phyloP scores from a whole-genome alignment of 306 rosid genomes.

The Crataegus laevigata region DNA sequence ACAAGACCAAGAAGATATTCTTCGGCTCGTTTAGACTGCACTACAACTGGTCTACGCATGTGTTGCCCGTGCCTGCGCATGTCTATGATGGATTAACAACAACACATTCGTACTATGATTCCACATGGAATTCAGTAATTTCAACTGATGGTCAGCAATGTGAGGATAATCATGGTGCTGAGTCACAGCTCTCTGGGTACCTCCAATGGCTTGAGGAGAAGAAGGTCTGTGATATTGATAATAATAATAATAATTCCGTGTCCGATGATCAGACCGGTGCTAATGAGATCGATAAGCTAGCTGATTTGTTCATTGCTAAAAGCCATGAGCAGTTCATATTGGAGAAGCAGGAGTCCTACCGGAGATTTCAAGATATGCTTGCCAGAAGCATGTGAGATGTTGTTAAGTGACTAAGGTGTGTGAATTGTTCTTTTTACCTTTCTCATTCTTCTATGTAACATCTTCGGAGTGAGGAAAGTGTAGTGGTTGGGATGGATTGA shows the following conservation, averaged over 20 bases:
- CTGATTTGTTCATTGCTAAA: slow-evolving; percentile 70
- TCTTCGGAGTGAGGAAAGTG: slow-evolving; percentile 18
- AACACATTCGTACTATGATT: slow-evolving; percentile 28
- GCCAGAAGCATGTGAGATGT: slow-evolving; percentile 45
- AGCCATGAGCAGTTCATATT: slow-evolving; percentile 74
- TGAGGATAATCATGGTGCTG: slow-evolving; percentile 7
- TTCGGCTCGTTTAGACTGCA: slow-evolving; percentile 85
- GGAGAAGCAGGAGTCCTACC: slow-evolving; percentile 85
- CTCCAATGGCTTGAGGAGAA: slow-evolving; percentile 77
- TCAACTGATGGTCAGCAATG: slow-evolving; percentile 6
- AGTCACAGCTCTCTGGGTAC: slow-evolving; percentile 60
- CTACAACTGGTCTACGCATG: slow-evolving; percentile 76
- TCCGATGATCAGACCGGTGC: not conserved
- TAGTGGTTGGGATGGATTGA: slow-evolving; percentile 18
- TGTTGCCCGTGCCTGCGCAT: slow-evolving; percentile 47
- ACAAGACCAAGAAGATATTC: slow-evolving; percentile 33
- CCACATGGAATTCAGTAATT: slow-evolving; percentile 31
- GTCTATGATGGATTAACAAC: slow-evolving; percentile 32
- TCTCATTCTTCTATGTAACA: slow-evolving; percentile 6
- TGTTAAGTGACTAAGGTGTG: not conserved
- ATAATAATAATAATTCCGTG: not conserved
- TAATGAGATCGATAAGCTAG: slow-evolving; percentile 54
- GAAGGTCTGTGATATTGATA: slow-evolving; percentile 14
- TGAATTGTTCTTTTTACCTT: not conserved
- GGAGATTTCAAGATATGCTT: slow-evolving; percentile 76